Percentiles rank a stretch among this genome's conserved stretches.
Conservation (phyloP, 352 stramenopile species). For the Hyaloperonospora brassicae region DNA sequence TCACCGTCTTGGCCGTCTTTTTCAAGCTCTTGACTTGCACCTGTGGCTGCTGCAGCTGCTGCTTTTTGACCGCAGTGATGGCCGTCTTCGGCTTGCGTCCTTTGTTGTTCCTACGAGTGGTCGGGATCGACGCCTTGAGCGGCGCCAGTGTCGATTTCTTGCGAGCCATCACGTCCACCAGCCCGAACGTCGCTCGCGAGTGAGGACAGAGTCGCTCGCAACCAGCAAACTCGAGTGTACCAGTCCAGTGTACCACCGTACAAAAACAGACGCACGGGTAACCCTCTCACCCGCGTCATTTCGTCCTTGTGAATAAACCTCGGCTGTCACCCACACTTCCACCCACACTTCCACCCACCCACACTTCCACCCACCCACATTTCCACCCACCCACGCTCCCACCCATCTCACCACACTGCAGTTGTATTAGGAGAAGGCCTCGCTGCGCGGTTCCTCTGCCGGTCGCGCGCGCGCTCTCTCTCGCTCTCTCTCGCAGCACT, state of each 20-base stretch:
- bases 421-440: conserved; percentile 23
- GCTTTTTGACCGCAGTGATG: conserved; percentile 22
- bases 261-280: not conserved
- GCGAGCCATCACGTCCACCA: conserved; percentile 27
- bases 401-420: no score
- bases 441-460: not conserved
- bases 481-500: conserved; percentile 12
- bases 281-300: conserved; percentile 2
- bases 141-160: conserved; percentile 28
- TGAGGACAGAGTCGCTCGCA: conserved; percentile 16
- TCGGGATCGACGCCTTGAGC: conserved; percentile 36
- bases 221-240: conserved; percentile 28
- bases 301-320: no score
- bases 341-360: conserved; percentile 1
- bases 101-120: conserved; percentile 12
- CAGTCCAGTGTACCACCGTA: conserved; percentile 6
- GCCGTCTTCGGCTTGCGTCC: conserved; percentile 18
- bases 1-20: conserved; percentile 17
- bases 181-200: conserved; percentile 5
- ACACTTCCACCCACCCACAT: no score
- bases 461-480: not conserved
- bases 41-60: conserved; percentile 17
- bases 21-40: conserved; percentile 7
- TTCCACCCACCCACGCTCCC: no score
- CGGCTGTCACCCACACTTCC: conserved; percentile 16